phyloP scores from a whole-genome alignment of 192 early-diverging fungal species.

The Radiomyces spectabilis region DNA sequence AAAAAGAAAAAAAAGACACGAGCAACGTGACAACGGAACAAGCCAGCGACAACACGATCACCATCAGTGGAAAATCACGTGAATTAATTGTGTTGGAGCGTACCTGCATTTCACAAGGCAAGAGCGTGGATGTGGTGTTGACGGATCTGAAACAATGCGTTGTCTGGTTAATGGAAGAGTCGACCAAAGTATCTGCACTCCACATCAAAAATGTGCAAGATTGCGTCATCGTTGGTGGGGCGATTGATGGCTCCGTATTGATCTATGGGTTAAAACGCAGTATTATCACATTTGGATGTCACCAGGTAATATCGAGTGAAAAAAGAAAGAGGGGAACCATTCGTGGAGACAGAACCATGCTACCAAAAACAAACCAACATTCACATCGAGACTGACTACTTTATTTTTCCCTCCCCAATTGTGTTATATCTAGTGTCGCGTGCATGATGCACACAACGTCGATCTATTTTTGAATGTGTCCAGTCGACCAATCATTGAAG shows the following conservation, averaged over 20 bases:
- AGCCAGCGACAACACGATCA: no score
- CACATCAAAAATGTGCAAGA: slow-evolving; percentile 66
- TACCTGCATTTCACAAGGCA: no score
- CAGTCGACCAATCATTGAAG: slow-evolving; percentile 85
- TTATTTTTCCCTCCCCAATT: slow-evolving; percentile 2
- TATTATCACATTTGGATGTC: slow-evolving; percentile 60
- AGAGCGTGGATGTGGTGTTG: slow-evolving; percentile 57
- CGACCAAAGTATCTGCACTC: slow-evolving; percentile 53
- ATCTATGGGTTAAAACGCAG: slow-evolving; percentile 57
- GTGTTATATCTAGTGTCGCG: slow-evolving; percentile 53
- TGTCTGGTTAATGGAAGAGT: slow-evolving; percentile 49
- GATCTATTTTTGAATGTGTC: slow-evolving; percentile 61
- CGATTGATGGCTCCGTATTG: slow-evolving; percentile 66
- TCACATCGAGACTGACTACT: neutral
- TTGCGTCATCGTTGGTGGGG: slow-evolving; percentile 59
- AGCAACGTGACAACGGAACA: no score
- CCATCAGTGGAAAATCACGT: no score
- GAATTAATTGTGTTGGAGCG: no score
- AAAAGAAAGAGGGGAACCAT: neutral
- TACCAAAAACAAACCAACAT: neutral
- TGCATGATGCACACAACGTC: slow-evolving; percentile 65
- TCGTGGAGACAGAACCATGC: neutral
- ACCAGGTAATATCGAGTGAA: slow-evolving; percentile 49
- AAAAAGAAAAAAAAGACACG: no score
- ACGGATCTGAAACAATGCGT: slow-evolving; percentile 52